Conservation (phyloP, 2,329 filamentous ascomycete genomes). For the Penicillium sp. region DNA sequence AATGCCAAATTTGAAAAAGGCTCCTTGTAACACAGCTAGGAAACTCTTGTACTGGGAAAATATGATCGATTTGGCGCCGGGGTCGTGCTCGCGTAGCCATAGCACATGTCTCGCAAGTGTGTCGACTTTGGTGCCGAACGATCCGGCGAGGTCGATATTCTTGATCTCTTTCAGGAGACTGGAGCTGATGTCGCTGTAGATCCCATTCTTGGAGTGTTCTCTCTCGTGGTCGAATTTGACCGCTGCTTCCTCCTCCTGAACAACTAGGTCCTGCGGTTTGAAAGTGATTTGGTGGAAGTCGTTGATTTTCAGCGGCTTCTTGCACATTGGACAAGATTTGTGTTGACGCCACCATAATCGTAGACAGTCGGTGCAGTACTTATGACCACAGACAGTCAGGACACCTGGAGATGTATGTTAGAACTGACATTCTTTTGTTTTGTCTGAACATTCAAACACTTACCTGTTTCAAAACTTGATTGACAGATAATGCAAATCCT, state of each 20-base stretch:
- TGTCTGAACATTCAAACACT: conserved; percentile 48
- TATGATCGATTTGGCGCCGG: conserved; percentile 87
- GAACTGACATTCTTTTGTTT: not conserved
- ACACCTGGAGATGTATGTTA: conserved; percentile 35
- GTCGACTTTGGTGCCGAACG: conserved; percentile 90
- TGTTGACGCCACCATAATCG: conserved; percentile 75
- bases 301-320: conserved; percentile 64
- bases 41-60: conserved; percentile 92
- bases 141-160: conserved; percentile 72
- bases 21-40: conserved; percentile 70
- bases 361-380: conserved; percentile 90
- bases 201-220: conserved; percentile 52
- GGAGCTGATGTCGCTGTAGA: conserved; percentile 78
- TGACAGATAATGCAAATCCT: conserved; percentile 87
- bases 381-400: conserved; percentile 82
- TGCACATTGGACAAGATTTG: conserved; percentile 83
- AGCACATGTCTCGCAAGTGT: conserved; percentile 78
- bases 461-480: conserved; percentile 73
- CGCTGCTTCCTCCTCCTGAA: conserved; percentile 59
- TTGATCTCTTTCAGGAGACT: conserved; percentile 79
- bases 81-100: conserved; percentile 82
- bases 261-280: conserved; percentile 73
- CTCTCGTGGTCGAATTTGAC: conserved; percentile 34
- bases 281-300: conserved; percentile 86
- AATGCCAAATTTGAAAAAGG: conserved; percentile 74